Evolutionary conservation across 352 stramenopile genomes (phyloP), one percentile per base, ranked within the genome.

Genomic region (Aphanomyces cochlioides): DNA sequence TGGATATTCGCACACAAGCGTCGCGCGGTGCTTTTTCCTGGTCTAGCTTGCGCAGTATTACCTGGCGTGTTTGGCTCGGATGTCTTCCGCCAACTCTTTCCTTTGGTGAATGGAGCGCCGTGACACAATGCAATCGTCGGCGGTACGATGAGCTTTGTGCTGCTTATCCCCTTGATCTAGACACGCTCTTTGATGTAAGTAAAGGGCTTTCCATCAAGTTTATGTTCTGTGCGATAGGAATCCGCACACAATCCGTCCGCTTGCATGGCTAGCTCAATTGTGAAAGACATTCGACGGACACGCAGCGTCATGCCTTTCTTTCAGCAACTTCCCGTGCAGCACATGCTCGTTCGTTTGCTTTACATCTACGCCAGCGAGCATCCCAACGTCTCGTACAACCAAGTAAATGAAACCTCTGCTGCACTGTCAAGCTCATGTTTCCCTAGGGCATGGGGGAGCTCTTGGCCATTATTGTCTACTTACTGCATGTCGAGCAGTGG

Each of bases 11-110:
- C 39, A 54, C 78, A 0, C 81, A 90, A 60, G 82, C 81, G 2
- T 80, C 84, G 41, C 83, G 88, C 58, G 83, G 85, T 8, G 83
- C 78, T 4, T 72, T 92, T 10, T 80, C 82, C 37, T 90, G 83
- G 83, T 90, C 82, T 0, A 90, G 85, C 60, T 81, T 92, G 76
- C 79, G 85, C 7, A 89, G 79, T 60, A 41, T 92, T 6, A 75
- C 77, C 34, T 92, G 85, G 85, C 89, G 88, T 58, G 56, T 90
- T 28, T 92, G 85, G 85, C 74, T 92, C 3, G 76, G 84, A 1
- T 82, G 79, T 28, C 63, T 92, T 5, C 83, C 85, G 1, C 28
- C 43, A 3, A 75, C 85, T 39, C 41, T 81, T 2, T 76, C 82
- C 10, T 87, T 92, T 43, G 60, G 56, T 0, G 66, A 82, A 50